Percentiles rank a stretch among this genome's conserved stretches.
These are phyloP conservation scores for Coccomyxa subellipsoidea DNA, from an alignment of 163 green algal genomes.

Conservation along the genomic window DNA sequence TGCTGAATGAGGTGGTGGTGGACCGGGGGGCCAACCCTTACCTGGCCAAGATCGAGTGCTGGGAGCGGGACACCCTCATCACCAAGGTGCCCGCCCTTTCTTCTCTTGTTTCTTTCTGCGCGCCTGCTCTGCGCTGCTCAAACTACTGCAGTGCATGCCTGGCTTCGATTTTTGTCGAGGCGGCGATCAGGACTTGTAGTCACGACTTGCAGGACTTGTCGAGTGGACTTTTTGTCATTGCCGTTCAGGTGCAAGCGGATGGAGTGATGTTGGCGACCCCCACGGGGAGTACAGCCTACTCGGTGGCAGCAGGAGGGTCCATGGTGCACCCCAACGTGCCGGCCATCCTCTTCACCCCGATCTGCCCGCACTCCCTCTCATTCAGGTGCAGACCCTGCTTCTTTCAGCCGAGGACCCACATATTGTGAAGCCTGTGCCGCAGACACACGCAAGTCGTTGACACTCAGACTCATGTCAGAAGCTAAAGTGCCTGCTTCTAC, in stretches of 20 bases:
- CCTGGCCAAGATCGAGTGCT: conserved; percentile 95
- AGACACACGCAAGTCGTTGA: no score
- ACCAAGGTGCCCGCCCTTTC: conserved; percentile 69
- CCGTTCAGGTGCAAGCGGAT: conserved; percentile 71
- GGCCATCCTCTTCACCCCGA: conserved; percentile 95
- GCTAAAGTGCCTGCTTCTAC: no score
- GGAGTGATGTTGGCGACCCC: conserved; percentile 96
- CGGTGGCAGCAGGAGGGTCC: conserved; percentile 80
- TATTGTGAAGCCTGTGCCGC: not conserved
- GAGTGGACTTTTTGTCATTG: not conserved
- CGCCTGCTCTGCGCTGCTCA: no score
- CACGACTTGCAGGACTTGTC: no score
- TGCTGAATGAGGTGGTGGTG: conserved; percentile 95
- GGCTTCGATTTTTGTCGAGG: no score
- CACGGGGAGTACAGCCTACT: conserved; percentile 95
- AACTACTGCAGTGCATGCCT: not conserved
- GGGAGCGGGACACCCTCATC: conserved; percentile 82
- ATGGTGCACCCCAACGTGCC: conserved; percentile 96
- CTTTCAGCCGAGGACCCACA: not conserved
- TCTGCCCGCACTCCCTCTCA: conserved; percentile 95
- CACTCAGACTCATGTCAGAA: no score
- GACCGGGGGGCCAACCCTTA: conserved; percentile 87
- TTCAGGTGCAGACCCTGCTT: conserved; percentile 43
- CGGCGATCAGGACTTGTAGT: no score
- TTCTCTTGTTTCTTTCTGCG: not conserved